Evolutionary conservation across 331 rosid species (phyloP), one percentile per base, ranked within the genome.

Genomic region (Stylosanthes scabra): DNA sequence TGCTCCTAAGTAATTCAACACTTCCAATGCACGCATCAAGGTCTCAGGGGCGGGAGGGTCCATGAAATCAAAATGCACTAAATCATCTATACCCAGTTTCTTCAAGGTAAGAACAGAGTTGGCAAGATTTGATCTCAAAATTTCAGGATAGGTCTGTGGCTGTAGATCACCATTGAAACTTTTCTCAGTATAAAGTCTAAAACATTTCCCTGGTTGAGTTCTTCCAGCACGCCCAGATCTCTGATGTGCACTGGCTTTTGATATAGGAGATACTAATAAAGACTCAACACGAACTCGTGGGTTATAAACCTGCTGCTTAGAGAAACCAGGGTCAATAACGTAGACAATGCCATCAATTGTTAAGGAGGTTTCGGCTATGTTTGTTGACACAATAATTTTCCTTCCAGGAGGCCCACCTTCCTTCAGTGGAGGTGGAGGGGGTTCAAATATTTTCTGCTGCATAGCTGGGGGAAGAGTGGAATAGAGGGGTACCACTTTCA

Each of bases 1-100:
- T 25, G 99, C 99, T 31, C 98, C 96, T 89, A 95, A 85, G 88
- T 95, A 92, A 83, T 88, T 92, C 86, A 95, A 86, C 74, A 92
- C 97, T 83, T 95, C 99, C 65, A 90, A 82, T 6, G 98, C 99
- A 6, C 97, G 93, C 98, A 92, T 95, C 81, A 95, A 82, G 47
- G 99, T 92, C 93, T 95, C 99, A 0, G 98, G 99, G 41, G 99
- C 97, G 68, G 99, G 98, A 46, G 99, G 98, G 63, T 95, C 99
- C 96, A 92, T 92, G 80, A 95, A 95, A 86, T 95, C 97, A 80
- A 95, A 92, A 83, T 92, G 98, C 73, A 92, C 97, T 51, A 95
- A 77, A 81, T 95, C 99, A 68, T 92, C 99, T 74, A 95, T 92
- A 49, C 99, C 99, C 67, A 95, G 80, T 74, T 95, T 95, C 85